Evolutionary conservation across 192 early-diverging fungal genomes (phyloP), one percentile per base, ranked within the genome.

Genomic region (Kappamyces sp.): DNA sequence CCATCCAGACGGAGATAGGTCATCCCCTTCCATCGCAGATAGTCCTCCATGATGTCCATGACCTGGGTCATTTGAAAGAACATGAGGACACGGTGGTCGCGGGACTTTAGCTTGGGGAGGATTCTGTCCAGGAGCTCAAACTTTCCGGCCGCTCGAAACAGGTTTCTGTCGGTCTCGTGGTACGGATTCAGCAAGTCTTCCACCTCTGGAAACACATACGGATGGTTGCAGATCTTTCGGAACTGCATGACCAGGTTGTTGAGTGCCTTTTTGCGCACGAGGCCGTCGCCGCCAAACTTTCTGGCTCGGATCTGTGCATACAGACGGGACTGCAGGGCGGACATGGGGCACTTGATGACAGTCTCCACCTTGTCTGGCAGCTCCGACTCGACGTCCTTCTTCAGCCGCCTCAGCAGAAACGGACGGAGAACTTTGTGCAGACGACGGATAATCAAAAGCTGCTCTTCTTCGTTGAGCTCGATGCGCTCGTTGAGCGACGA

Each of bases 241-340:
- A 99, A 83, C 68, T 99, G 93, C 96, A 99, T 95, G 47, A 99
- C 86, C 6, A 91, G 81, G 74, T 99, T 99, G 74, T 90, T 94
- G 51, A 99, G 70, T 8, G 88, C 86, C 54, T 85, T 89, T 45
- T 82, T 83, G 78, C 78, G 75, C 43, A 45, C 76, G 60, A 83
- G 75, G 22, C 74, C 76, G 57, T 68, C 74, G 42, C 55, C 65
- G 45, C 79, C 78, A 43, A 84, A 84, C 62, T 63, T 67, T 31
- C 63, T 86, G 73, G 78, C 83, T 58, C 87, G 86, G 80, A 97
- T 87, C 69, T 95, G 90, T 55, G 84, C 80, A 59, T 93, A 94
- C 29, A 97, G 67, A 49, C 81, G 77, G 47, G 67, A 59, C 72
- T 99, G 96, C 41, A 99, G 68, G 5, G 91, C 75, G 4, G 90